Percentiles rank a stretch among this genome's conserved stretches.
phyloP scores from a whole-genome alignment of 208 protist genomes.

The Trichomonas vaginalis region DNA sequence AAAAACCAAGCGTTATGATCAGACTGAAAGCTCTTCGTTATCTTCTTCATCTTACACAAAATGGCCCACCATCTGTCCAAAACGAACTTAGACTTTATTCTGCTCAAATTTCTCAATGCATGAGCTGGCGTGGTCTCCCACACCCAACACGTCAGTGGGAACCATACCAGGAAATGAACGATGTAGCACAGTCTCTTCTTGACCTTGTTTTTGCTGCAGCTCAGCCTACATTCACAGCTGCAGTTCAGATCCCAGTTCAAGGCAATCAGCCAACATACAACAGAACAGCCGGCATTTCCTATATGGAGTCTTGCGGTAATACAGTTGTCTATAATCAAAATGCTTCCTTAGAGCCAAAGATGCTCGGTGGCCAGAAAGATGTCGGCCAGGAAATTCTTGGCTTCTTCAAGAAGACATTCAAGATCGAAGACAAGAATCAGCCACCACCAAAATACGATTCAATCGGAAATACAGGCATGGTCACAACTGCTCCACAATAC shows the following conservation, averaged over 20 bases:
- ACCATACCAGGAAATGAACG: conserved; percentile 4
- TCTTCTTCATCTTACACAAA: not conserved
- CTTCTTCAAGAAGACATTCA: not conserved
- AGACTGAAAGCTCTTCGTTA: not conserved
- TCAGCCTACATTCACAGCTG: not conserved
- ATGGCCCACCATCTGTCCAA: not conserved
- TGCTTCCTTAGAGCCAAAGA: not conserved
- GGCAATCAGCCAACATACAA: not conserved
- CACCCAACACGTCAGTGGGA: not conserved
- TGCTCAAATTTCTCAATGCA: not conserved
- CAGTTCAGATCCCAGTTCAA: not conserved
- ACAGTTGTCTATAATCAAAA: not conserved
- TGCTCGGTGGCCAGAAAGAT: not conserved
- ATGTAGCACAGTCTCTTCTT: not conserved
- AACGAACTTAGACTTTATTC: not conserved
- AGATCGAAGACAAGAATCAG: not conserved
- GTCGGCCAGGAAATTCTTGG: not conserved
- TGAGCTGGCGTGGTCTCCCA: not conserved
- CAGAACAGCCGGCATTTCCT: not conserved
- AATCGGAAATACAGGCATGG: not conserved
- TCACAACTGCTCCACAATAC: not conserved
- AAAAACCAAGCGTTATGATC: not conserved
- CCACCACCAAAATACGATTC: not conserved
- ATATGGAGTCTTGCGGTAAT: not conserved
- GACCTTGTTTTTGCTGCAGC: not conserved